Base-by-base conservation (phyloP, 768 basidiomycete genomes). In the Panus rudis region DNA sequence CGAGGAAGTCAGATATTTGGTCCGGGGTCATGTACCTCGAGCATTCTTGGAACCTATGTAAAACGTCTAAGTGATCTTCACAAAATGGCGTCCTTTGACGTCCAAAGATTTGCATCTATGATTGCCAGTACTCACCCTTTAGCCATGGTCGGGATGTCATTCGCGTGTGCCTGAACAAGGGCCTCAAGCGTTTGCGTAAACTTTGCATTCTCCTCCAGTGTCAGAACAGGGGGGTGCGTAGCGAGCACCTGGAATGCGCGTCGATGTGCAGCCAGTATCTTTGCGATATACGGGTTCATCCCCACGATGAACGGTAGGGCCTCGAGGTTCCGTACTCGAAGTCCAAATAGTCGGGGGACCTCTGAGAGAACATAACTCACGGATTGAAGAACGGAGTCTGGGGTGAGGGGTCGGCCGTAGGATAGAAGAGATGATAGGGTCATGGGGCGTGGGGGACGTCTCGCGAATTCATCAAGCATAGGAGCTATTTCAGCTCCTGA, bases 91-190 rank as follows among this genome's bases (percentile, higher is more conserved):
- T 32, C 14, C 21, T 23, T 46, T 20, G 21, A 39, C n/a, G 43
- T 48, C 31, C 8, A 4, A 38, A 14, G 17, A 13, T 22, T 21
- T 26, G 11, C 17, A 37, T 16, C 27, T 34, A 13, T 16, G 26
- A 48, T 39, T 22, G 40, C 17, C 33, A 37, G n/a, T 12, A 59
- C 49, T 39, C 49, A 82, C 88, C 91, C 91, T 64, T 90, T 91
- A 3, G 91, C 90, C 76, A 93, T 77, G 12, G 83, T 84, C 1
- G 90, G 90, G 39, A 93, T 88, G 59, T 93, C 92, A 62, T 92
- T 84, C 1, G 84, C 74, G 57, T 93, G 91, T 41, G 73, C 70
- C 46, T 77, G 75, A 3, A 93, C 89, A 16, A 93, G 63, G 26
- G 71, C 68, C 32, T 78, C 75, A n/a, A 93, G 68, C 48, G 78